Percentiles rank a stretch among this genome's conserved stretches.
phyloP scores from a whole-genome alignment of 2,329 filamentous ascomycete species.

The Thielaviopsis musarum region DNA sequence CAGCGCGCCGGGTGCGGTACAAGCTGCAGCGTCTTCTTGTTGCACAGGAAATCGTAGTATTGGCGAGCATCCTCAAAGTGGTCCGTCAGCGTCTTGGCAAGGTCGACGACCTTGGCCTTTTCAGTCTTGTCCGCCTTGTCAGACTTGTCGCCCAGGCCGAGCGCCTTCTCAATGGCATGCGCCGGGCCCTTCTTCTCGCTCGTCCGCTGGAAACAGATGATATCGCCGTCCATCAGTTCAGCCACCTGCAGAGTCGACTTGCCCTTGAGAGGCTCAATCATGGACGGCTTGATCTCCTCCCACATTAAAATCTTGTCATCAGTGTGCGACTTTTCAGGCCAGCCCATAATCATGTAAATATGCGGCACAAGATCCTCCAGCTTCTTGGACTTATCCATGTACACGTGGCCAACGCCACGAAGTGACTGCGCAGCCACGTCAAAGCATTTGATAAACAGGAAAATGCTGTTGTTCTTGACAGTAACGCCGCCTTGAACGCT shows the following conservation, averaged over 20 bases:
- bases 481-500: conserved; percentile 37
- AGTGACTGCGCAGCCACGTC: conserved; percentile 62
- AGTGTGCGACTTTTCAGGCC: conserved; percentile 55
- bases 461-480: conserved; percentile 46
- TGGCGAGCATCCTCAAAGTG: conserved; percentile 55
- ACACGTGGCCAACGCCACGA: conserved; percentile 64
- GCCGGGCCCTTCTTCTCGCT: conserved; percentile 27
- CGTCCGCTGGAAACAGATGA: conserved; percentile 77
- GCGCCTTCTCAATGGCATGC: not conserved
- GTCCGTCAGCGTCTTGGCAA: conserved; percentile 22
- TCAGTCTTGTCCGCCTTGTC: not conserved
- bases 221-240: conserved; percentile 93
- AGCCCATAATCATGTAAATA: conserved; percentile 71
- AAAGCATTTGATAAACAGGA: conserved; percentile 88
- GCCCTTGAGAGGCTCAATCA: conserved; percentile 88
- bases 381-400: conserved; percentile 74
- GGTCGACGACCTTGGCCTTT: not conserved
- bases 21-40: conserved; percentile 67
- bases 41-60: conserved; percentile 87
- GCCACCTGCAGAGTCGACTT: conserved; percentile 81
- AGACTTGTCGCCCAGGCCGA: not conserved
- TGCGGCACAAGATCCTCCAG: conserved; percentile 66
- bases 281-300: conserved; percentile 95
- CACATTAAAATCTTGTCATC: conserved; percentile 53
- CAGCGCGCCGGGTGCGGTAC: conserved; percentile 45